Percentiles rank a stretch among this genome's conserved stretches.
Conservation (phyloP, 2,329 filamentous ascomycete genomes). For the Cordyceps pruinosa region DNA sequence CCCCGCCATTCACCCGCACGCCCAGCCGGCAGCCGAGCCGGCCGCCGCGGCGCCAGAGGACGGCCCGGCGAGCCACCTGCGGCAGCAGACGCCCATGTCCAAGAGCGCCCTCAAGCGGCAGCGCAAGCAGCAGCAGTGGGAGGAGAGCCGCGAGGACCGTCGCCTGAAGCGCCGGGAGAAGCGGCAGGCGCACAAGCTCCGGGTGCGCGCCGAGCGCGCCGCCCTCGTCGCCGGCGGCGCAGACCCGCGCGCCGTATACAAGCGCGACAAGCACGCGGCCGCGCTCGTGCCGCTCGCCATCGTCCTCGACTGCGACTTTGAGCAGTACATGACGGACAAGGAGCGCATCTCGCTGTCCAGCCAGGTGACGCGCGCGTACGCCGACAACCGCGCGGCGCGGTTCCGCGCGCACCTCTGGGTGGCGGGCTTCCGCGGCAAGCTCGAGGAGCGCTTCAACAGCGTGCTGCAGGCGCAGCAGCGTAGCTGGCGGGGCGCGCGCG, state of each 20-base stretch:
- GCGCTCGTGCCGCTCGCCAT: constrained; percentile 68
- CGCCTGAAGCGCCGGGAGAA: constrained; percentile 49
- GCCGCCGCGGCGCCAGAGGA: background rate
- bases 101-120: constrained; percentile 84
- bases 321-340: constrained; percentile 79
- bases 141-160: constrained; percentile 58
- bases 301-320: constrained; percentile 87
- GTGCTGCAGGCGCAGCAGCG: constrained; percentile 64
- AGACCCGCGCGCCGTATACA: constrained; percentile 30
- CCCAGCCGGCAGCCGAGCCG: background rate
- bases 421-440: constrained; percentile 67
- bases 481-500: constrained; percentile 72
- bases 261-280: constrained; percentile 29
- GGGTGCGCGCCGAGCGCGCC: constrained; percentile 43
- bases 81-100: constrained; percentile 45
- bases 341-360: constrained; percentile 76
- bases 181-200: constrained; percentile 39
- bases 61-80: background rate
- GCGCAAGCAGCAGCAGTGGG: constrained; percentile 65
- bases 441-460: constrained; percentile 75
- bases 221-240: constrained; percentile 42
- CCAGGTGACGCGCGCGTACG: constrained; percentile 84
- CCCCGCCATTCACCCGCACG: background rate
- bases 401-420: constrained; percentile 68
- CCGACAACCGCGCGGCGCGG: constrained; percentile 67